These are phyloP conservation scores for Fomitiporia mediterranea DNA, from an alignment of 1,284 basidiomycete genomes.

Conservation along the genomic window DNA sequence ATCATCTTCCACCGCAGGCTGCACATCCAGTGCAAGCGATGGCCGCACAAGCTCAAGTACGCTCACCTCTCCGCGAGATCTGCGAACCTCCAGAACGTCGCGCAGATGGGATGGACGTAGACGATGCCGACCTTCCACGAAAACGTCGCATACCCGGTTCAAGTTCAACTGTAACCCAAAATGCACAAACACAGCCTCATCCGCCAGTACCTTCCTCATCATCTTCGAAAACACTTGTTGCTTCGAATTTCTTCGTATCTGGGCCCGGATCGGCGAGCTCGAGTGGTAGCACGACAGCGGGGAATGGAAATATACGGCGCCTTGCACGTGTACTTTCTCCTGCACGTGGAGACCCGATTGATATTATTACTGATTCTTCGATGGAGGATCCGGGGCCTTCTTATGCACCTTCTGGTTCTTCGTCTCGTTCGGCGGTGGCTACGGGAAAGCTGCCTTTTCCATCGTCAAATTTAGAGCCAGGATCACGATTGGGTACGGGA, in stretches of 20 bases:
- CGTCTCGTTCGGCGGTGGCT: constrained; percentile 2
- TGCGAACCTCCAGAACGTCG: constrained; percentile 23
- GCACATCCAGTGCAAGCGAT: constrained; percentile 12
- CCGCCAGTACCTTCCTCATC: constrained; percentile 1
- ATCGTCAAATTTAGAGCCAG: too few species aligned
- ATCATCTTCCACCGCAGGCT: constrained; percentile 14
- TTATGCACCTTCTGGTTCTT: constrained; percentile 26
- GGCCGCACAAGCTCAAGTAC: constrained; percentile 8
- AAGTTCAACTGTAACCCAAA: background rate
- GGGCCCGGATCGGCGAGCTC: constrained; percentile 1
- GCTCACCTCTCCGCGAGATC: constrained; percentile 27
- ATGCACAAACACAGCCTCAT: too few species aligned
- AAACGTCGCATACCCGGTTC: constrained; percentile 6
- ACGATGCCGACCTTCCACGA: constrained; percentile 19
- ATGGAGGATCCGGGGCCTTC: constrained; percentile 25
- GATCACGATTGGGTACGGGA: background rate
- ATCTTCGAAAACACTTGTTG: constrained; percentile 14
- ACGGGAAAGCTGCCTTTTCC: constrained; percentile 23
- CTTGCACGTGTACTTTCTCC: constrained; percentile 18
- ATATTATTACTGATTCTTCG: constrained; percentile 17
- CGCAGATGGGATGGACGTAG: constrained; percentile 23
- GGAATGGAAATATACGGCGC: constrained; percentile 1
- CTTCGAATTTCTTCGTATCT: constrained; percentile 19
- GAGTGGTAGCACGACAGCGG: background rate
- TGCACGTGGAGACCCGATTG: constrained; percentile 14